These are phyloP conservation scores for Penicillium sumatraense DNA, from an alignment of 2,329 filamentous ascomycete genomes.

Conservation along the genomic window DNA sequence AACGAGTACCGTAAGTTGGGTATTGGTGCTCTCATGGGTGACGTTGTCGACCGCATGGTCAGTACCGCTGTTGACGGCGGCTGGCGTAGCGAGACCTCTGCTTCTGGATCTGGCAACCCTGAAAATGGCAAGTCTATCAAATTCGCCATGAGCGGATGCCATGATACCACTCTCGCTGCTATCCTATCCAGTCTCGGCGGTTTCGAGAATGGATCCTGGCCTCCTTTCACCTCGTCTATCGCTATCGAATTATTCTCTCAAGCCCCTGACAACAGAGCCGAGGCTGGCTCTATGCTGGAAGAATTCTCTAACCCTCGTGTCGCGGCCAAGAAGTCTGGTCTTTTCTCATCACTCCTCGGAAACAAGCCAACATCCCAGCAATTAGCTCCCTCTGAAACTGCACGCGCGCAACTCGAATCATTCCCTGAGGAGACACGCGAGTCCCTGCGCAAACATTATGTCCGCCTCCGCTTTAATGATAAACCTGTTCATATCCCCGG, in stretches of 20 bases:
- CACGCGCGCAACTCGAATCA: constrained; percentile 38
- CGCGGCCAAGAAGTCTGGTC: constrained; percentile 31
- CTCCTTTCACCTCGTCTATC: constrained; percentile 89
- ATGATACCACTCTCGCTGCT: constrained; percentile 89
- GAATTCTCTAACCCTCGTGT: constrained; percentile 30
- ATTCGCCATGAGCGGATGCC: constrained; percentile 82
- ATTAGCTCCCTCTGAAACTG: constrained; percentile 32
- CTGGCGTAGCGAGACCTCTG: constrained; percentile 55
- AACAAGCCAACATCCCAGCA: constrained; percentile 19
- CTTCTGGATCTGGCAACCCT: constrained; percentile 52
- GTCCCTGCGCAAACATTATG: constrained; percentile 70
- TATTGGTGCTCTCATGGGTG: constrained; percentile 82
- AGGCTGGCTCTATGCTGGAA: constrained; percentile 27
- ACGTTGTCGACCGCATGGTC: constrained; percentile 75
- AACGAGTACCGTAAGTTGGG: constrained; percentile 86
- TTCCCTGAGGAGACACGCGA: constrained; percentile 35
- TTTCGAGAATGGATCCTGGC: constrained; percentile 76
- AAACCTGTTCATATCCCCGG: constrained; percentile 78
- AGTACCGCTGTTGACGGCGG: constrained; percentile 66
- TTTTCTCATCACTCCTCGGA: constrained; percentile 38
- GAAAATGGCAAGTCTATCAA: constrained; percentile 58
- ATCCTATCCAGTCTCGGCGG: constrained; percentile 78
- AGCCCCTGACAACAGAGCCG: constrained; percentile 29
- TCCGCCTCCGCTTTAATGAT: constrained; percentile 91
- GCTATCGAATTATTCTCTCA: constrained; percentile 86